Evolutionary conservation across 2,329 filamentous ascomycete genomes (phyloP).

Genomic region (Pseudogymnoascus sp.): DNA sequence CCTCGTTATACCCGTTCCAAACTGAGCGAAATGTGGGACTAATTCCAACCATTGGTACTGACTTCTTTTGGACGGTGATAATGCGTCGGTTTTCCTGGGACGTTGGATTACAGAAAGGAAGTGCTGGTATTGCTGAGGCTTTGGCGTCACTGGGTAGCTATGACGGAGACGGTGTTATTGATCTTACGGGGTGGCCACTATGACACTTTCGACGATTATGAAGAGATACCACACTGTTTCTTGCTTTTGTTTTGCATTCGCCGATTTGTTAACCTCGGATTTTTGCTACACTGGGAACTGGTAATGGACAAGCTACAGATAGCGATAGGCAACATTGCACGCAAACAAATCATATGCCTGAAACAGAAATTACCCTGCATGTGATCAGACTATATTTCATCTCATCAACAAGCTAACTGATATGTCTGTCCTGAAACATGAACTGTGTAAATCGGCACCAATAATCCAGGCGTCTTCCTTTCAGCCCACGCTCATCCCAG

Average conservation of each 20-base stretch:
- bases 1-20: conserved; percentile 14
- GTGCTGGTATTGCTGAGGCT: not conserved
- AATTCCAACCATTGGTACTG: not conserved
- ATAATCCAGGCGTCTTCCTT: not conserved
- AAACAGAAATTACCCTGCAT: not conserved
- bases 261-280: not conserved
- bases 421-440: not conserved
- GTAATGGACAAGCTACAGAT: not conserved
- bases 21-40: conserved; percentile 15
- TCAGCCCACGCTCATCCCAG: not conserved
- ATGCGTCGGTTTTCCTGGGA: not conserved
- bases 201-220: conserved; percentile 2
- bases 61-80: not conserved
- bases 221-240: not conserved
- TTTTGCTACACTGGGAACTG: not conserved
- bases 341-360: not conserved
- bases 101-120: not conserved
- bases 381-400: not conserved
- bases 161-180: not conserved
- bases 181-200: not conserved
- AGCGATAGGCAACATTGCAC: not conserved
- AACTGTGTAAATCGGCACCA: not conserved
- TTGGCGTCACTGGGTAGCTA: not conserved
- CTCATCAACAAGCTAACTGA: not conserved
- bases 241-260: not conserved